Conservation (phyloP, 208 protist species). For the Crithidia sp. region DNA sequence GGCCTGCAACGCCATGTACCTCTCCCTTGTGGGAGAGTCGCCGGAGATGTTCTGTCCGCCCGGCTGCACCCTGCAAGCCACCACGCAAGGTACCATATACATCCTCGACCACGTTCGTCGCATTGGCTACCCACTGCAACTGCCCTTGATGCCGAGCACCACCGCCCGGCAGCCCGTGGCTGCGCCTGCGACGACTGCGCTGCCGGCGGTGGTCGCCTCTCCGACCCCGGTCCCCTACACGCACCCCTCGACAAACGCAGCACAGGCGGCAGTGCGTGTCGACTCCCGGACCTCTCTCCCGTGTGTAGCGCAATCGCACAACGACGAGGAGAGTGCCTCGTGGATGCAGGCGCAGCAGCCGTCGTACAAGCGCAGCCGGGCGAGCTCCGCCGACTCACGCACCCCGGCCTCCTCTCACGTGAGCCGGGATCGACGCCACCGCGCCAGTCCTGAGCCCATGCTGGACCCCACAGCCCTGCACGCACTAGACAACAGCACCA, state of each 20-base stretch:
- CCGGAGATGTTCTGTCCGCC: conserved; percentile 21
- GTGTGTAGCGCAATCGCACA: too few relatives aligned
- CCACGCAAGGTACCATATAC: conserved; percentile 20
- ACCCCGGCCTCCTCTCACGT: neutral
- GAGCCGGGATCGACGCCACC: neutral
- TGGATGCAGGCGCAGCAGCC: neutral
- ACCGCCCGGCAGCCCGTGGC: neutral
- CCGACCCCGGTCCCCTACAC: too few relatives aligned
- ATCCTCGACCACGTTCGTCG: conserved; percentile 26
- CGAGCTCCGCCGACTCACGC: conserved; percentile 3
- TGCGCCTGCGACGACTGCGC: neutral
- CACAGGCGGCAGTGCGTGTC: too few relatives aligned
- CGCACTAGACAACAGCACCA: neutral
- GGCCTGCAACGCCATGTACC: conserved; percentile 17
- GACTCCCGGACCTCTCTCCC: too few relatives aligned
- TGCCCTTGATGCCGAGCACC: neutral
- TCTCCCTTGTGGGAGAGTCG: conserved; percentile 16
- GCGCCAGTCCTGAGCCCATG: neutral
- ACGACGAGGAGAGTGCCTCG: too few relatives aligned
- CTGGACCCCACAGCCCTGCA: conserved; percentile 2
- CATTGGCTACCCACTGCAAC: conserved; percentile 13
- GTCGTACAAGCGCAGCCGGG: conserved; percentile 7
- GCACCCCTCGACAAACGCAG: too few relatives aligned
- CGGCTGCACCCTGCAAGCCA: conserved; percentile 16
- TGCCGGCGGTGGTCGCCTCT: neutral